A percentile compares a stretch with the other conserved stretches of the same genome.
phyloP scores from a whole-genome alignment of 441 rosid genomes.

The Geranium incanum region DNA sequence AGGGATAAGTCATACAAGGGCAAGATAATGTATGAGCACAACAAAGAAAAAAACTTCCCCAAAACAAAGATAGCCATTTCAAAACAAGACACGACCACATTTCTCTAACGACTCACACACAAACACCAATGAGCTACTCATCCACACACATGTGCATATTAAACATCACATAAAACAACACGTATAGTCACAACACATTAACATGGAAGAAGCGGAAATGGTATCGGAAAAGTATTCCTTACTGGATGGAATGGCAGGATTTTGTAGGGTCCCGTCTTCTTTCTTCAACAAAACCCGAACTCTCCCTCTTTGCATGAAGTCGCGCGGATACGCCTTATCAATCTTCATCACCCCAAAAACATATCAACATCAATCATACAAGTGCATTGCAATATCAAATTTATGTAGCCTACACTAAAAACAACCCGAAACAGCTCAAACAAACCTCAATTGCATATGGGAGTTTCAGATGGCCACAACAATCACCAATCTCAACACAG shows the following conservation, averaged over 20 bases:
- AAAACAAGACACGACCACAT: not conserved
- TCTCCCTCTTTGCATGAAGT: conserved; percentile 93
- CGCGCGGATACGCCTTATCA: conserved; percentile 91
- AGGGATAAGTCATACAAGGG: conserved; percentile 1
- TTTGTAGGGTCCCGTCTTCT: conserved; percentile 74
- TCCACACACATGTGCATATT: not conserved
- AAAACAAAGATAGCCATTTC: not conserved
- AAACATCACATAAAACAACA: not conserved
- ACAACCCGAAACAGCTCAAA: not conserved
- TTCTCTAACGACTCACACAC: not conserved
- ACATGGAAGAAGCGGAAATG: not conserved
- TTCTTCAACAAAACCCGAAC: conserved; percentile 71
- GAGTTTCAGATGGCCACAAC: conserved; percentile 61
- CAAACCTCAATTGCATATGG: conserved; percentile 61
- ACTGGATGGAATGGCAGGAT: conserved; percentile 78
- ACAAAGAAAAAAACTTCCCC: not conserved
- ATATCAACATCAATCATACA: not conserved
- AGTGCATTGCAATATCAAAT: not conserved
- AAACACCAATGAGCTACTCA: not conserved
- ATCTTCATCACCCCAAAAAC: conserved; percentile 31
- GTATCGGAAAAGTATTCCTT: conserved; percentile 20
- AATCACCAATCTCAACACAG: conserved; percentile 65
- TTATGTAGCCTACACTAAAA: not conserved
- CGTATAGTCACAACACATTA: not conserved
- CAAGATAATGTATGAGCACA: not conserved